Conservation (phyloP, 257 asterid species). For the Mitragyna speciosa region DNA sequence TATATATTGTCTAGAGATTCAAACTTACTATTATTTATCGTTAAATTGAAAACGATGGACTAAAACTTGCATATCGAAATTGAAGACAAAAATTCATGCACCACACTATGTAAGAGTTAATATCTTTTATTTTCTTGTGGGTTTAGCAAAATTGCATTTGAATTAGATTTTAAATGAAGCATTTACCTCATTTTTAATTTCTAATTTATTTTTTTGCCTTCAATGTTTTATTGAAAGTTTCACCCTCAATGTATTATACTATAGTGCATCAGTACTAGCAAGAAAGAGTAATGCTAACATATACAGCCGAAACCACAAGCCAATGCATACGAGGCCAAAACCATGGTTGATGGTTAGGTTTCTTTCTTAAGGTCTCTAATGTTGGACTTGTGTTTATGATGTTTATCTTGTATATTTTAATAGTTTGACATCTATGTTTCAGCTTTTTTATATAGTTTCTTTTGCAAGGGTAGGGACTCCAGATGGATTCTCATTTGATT, state of each 20-base stretch:
- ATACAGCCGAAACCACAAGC: conserved; percentile 79
- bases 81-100: no score
- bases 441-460: conserved; percentile 7
- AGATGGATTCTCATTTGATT: conserved; percentile 85
- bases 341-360: conserved; percentile 84
- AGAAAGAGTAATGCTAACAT: no score
- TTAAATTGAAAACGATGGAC: background rate
- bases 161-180: no score
- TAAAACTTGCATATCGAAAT: background rate
- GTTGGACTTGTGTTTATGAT: background rate
- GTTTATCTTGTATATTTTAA: conserved; percentile 2
- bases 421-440: conserved; percentile 2
- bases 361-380: conserved; percentile 9
- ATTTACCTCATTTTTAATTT: no score
- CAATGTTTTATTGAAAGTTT: no score
- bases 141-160: no score
- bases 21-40: background rate
- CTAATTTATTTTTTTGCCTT: no score
- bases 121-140: no score
- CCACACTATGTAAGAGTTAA: no score
- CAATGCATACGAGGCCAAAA: conserved; percentile 72
- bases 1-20: background rate
- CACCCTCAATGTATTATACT: no score
- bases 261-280: no score
- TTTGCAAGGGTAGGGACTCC: conserved; percentile 64